Evolutionary conservation across 345 rosid genomes (phyloP), one percentile per base, ranked within the genome.

Genomic region (Adansonia digitata): DNA sequence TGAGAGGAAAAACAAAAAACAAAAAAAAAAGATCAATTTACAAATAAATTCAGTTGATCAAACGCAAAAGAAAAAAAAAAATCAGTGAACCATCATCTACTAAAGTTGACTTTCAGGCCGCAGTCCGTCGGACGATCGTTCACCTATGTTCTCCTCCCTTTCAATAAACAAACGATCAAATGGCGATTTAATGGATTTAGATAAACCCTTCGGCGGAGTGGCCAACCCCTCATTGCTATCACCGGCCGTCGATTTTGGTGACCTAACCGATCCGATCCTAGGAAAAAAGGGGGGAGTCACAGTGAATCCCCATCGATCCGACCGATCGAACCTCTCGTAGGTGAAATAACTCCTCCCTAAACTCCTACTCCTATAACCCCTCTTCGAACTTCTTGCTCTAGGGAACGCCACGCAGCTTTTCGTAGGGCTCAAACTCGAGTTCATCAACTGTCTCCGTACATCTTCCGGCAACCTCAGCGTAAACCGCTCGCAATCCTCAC

Each of bases 391-490:
- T 76, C 85, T 78, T 7, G 20, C 90, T 53, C 85, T 78, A 0
- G 94, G 86, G 57, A 92, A 85, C 52, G 79, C 85, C 78, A 72
- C 84, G 26, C 85, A 85, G 34, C 88, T 88, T 78, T 80, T 86
- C 20, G 87, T 63, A 14, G 78, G 72, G 18, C 55, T 80, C 81
- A 84, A 68, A 67, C 40, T 64, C 2, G 85, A 84, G 18, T 61
- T 83, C 63, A 86, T 77, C 14, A 84, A 60, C 76, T 80, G 86
- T 57, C 57, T 86, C 24, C 91, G 81, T 55, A 87, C 85, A 27
- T 92, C 94, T 20, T 85, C 86, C 0, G 98, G 93, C 42, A 94
- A 76, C 75, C 91, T 82, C 49, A 94, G 81, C 0, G 97, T 92
- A 71, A 87, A 94, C 81, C 92, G 82, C 56, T 94, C 93, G 0